Evolutionary conservation across 106 monocot species (phyloP).

Genomic region (Alisma plantagoaquatica): DNA sequence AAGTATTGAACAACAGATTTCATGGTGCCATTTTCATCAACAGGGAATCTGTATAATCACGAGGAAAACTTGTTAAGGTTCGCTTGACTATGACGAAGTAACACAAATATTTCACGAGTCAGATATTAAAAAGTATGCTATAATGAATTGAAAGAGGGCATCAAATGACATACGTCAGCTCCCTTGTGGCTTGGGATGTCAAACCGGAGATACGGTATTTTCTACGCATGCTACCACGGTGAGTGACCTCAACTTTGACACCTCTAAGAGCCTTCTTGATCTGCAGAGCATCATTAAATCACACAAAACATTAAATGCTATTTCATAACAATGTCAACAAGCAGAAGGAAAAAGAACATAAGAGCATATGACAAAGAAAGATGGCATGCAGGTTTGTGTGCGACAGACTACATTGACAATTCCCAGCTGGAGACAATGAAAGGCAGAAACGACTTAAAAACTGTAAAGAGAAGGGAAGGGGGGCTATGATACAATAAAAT

Average conservation of each 20-base stretch:
- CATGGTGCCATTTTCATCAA: constrained; percentile 72
- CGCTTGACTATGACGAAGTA: not conserved
- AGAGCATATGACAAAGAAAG: too few species aligned
- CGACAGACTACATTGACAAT: too few species aligned
- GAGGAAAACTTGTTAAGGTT: not conserved
- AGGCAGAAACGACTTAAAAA: too few species aligned
- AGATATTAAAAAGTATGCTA: not conserved
- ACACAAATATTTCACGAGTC: not conserved
- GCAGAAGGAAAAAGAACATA: too few species aligned
- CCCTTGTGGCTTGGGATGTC: constrained; percentile 69
- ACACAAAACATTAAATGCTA: too few species aligned
- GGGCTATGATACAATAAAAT: too few species aligned
- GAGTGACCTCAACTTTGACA: constrained; percentile 83
- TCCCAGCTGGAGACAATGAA: too few species aligned
- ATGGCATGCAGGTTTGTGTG: too few species aligned
- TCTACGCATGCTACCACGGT: constrained; percentile 66
- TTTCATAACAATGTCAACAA: too few species aligned
- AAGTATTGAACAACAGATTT: constrained; percentile 88
- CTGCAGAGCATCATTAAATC: constrained; percentile 18
- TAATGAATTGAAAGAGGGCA: not conserved
- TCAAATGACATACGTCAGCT: constrained; percentile 74
- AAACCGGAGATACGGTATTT: constrained; percentile 82
- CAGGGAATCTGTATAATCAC: constrained; percentile 45
- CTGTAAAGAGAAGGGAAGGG: too few species aligned
- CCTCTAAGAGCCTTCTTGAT: constrained; percentile 80